Percentiles rank a stretch among this genome's conserved stretches.
These are phyloP conservation scores for Vicia faba DNA, from an alignment of 306 rosid species.

Conservation along the genomic window DNA sequence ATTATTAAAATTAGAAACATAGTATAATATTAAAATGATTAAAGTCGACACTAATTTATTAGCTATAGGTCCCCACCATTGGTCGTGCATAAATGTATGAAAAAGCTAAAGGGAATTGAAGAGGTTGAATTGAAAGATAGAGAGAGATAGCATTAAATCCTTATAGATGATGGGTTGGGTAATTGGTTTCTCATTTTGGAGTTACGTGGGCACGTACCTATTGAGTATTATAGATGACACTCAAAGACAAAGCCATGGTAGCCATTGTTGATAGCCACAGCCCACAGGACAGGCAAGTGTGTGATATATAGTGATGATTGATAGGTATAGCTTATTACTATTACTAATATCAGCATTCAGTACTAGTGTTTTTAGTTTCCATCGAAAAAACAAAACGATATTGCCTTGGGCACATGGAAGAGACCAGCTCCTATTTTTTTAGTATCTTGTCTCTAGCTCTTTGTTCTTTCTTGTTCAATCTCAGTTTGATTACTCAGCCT, in stretches of 20 bases:
- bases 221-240: not conserved
- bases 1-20: not conserved
- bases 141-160: conserved; percentile 1
- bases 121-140: not conserved
- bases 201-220: conserved; percentile 5
- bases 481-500: too few species aligned
- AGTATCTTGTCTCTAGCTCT: too few species aligned
- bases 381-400: not conserved
- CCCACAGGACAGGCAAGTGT: conserved; percentile 12
- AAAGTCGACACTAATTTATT: not conserved
- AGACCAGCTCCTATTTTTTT: not conserved
- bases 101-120: not conserved
- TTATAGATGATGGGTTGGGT: not conserved
- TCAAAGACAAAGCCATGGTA: conserved; percentile 10
- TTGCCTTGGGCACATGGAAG: not conserved
- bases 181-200: conserved; percentile 7
- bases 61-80: not conserved
- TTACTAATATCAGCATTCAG: not conserved
- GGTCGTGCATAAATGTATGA: conserved; percentile 7
- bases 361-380: not conserved
- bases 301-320: not conserved
- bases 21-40: not conserved
- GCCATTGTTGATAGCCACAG: conserved; percentile 8
- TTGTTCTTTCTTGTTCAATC: too few species aligned
- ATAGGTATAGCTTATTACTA: not conserved